Evolutionary conservation across 805 yeast genomes (phyloP), one percentile per base, ranked within the genome.

Genomic region (Saccharomycopsis malanga): DNA sequence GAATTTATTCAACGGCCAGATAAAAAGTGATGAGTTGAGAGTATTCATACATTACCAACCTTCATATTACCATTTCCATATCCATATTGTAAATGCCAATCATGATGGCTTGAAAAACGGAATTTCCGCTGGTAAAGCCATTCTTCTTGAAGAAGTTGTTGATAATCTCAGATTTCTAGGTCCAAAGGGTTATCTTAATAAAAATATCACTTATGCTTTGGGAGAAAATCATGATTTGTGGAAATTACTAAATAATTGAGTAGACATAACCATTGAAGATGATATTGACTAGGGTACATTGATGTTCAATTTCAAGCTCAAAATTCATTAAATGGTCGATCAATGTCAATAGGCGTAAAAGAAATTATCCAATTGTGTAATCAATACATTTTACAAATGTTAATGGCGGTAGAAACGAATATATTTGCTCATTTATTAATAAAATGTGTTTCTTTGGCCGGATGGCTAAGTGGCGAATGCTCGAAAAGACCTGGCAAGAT

Each of bases 31-130:
- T 58, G 75, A 80, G 55, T 61, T 93, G 55, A 74, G 95, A 49
- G 61, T 88, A 1, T 93, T 85, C 59, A 73, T 93, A 42, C 98
- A 93, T 67, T 85, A 93, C 63, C 98, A 89, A 55, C 98, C 98
- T 0, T 84, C 96, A 0, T 93, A 91, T 62, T 93, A 93, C 60
- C 98, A 93, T 59, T 83, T 93, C 69, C 98, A 93, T 61, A 74
- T 93, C 15, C 98, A 93, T 61, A 81, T 87, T 15, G 95, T 87
- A 17, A 83, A 85, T 57, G 70, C 84, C 4, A 70, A 65, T 17
- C 85, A 85, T 56, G 77, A 77, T 1, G 86, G 93, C 1, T 57
- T 82, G 46, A 79, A 87, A 39, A 73, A 74, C 54, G 78, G 94
- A 40, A 73, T 85, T 57, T 64, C 77, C 4, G 75, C 73, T 2